Percentiles rank a stretch among this genome's conserved stretches.
Evolutionary conservation across 331 rosid species (phyloP).

Genomic region (Pyracantha coccinea): DNA sequence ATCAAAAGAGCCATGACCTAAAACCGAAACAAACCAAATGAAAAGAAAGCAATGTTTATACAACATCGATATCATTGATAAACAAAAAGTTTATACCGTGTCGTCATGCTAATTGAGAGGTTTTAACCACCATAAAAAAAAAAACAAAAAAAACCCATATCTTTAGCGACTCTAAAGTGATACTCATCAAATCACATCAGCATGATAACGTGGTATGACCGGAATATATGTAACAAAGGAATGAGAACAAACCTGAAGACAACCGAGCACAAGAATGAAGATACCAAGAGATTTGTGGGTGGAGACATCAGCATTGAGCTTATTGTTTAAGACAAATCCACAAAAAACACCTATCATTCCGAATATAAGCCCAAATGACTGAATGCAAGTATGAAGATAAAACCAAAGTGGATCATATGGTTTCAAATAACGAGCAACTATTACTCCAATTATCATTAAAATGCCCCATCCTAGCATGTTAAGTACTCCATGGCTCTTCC

Average conservation of each 20-base stretch:
- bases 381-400: conserved; percentile 45
- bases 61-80: neutral
- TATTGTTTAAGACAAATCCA: conserved; percentile 40
- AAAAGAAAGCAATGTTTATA: neutral
- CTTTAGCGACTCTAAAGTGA: neutral
- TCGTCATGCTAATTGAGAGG: no score
- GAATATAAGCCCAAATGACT: conserved; percentile 40
- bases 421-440: conserved; percentile 51
- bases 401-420: conserved; percentile 63
- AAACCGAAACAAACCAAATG: neutral
- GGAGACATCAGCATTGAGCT: conserved; percentile 24
- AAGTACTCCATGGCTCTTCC: conserved; percentile 59
- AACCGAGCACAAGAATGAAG: conserved; percentile 45
- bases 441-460: conserved; percentile 53
- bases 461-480: conserved; percentile 77
- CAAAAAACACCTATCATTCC: conserved; percentile 46
- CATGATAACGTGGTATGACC: neutral
- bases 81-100: no score
- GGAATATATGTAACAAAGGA: neutral
- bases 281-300: conserved; percentile 61
- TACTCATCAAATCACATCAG: neutral
- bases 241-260: conserved; percentile 52
- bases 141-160: no score
- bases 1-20: conserved; percentile 58
- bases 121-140: no score